Percentiles rank a stretch among this genome's conserved stretches.
Conservation (phyloP, 2,329 filamentous ascomycete species). For the Iodosphaeria phyllophila region DNA sequence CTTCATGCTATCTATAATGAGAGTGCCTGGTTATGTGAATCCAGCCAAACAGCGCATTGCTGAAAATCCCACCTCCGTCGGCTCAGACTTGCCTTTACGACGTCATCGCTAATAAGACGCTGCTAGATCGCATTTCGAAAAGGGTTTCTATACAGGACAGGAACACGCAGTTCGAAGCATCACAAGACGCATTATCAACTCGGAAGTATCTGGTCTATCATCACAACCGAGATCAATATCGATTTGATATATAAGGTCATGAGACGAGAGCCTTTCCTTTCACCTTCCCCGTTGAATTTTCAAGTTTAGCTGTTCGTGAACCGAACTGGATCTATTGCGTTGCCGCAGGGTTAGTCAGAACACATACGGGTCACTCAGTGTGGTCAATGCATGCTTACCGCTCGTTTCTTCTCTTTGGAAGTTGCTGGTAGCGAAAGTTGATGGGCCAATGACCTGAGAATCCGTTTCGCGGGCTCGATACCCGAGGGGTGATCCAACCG, state of each 20-base stretch:
- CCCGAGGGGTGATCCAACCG: constrained; percentile 17
- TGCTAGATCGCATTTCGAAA: constrained; percentile 9
- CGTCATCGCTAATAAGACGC: constrained; percentile 23
- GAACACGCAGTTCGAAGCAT: constrained; percentile 26
- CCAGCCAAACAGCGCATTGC: too few species aligned
- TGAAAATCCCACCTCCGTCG: too few species aligned
- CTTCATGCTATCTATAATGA: too few species aligned
- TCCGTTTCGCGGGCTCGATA: constrained; percentile 64
- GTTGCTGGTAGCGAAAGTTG: constrained; percentile 53
- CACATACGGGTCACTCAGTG: neutral
- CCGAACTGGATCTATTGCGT: constrained; percentile 73
- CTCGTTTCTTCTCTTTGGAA: constrained; percentile 80
- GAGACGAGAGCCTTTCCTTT: constrained; percentile 52
- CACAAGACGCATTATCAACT: constrained; percentile 19
- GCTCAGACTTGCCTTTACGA: constrained; percentile 51
- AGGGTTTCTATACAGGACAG: constrained; percentile 27
- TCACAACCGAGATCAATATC: constrained; percentile 30
- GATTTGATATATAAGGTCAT: constrained; percentile 20
- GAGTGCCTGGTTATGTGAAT: too few species aligned
- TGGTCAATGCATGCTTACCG: constrained; percentile 31
- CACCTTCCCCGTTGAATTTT: constrained; percentile 33
- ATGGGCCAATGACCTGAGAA: constrained; percentile 60
- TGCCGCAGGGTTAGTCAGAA: constrained; percentile 7
- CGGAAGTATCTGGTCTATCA: constrained; percentile 63
- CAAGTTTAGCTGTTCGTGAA: constrained; percentile 68